phyloP scores from a whole-genome alignment of 2,329 filamentous ascomycete genomes.

The Penicillium italicum region DNA sequence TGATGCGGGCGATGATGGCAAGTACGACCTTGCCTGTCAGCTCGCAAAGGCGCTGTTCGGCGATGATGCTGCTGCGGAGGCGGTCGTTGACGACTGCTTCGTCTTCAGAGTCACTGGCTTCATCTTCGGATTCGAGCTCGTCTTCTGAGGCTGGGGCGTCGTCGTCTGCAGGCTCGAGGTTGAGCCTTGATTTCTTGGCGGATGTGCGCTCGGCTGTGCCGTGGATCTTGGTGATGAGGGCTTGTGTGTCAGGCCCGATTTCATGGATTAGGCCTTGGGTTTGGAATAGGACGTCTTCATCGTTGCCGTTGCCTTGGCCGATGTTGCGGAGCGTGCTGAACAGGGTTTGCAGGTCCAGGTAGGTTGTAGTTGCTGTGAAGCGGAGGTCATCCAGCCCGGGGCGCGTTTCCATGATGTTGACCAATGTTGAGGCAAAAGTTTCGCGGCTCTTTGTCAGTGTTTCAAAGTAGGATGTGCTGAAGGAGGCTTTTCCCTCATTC shows the following conservation, averaged over 20 bases:
- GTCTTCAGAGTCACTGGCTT: conserved; percentile 29
- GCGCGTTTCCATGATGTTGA: conserved; percentile 49
- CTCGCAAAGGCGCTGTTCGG: conserved; percentile 82
- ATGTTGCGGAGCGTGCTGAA: conserved; percentile 68
- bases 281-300: conserved; percentile 50
- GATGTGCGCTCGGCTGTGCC: conserved; percentile 71
- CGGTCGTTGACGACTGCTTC: conserved; percentile 49
- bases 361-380: conserved; percentile 67
- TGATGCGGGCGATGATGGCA: conserved; percentile 68
- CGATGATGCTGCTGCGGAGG: conserved; percentile 64
- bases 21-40: conserved; percentile 81
- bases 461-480: conserved; percentile 62
- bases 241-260: conserved; percentile 60
- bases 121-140: conserved; percentile 46
- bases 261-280: conserved; percentile 65
- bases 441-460: conserved; percentile 62
- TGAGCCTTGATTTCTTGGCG: conserved; percentile 60
- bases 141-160: conserved; percentile 69
- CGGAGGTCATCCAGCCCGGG: conserved; percentile 69
- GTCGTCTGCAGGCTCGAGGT: conserved; percentile 55
- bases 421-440: conserved; percentile 49
- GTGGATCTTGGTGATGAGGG: conserved; percentile 72
- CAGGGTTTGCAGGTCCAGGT: conserved; percentile 78
- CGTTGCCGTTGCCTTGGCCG: conserved; percentile 37
- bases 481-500: conserved; percentile 52